Evolutionary conservation across 441 rosid genomes (phyloP).

Genomic region (Jatropha multifida): DNA sequence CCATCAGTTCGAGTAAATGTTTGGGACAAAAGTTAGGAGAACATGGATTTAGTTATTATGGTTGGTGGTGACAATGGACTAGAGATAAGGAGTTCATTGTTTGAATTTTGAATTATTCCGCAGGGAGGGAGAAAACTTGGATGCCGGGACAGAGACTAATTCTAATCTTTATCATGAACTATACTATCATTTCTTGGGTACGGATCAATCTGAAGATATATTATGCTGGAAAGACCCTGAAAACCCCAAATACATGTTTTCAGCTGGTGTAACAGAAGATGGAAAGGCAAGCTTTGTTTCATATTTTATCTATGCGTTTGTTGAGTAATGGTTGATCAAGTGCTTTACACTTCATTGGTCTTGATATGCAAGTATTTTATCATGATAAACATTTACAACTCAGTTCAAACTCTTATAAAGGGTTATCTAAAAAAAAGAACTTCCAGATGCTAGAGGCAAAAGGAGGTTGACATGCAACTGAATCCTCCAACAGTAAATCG

Average conservation of each 20-base stretch:
- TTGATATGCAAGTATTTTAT: background rate
- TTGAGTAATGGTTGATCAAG: background rate
- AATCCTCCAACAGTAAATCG: background rate
- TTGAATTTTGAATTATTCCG: slow-evolving; percentile 18
- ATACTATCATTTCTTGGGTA: slow-evolving; percentile 82
- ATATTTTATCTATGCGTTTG: background rate
- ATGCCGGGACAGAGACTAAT: slow-evolving; percentile 94
- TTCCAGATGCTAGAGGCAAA: background rate
- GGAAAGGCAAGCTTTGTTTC: slow-evolving; percentile 58
- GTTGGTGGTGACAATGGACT: background rate
- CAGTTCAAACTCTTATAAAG: background rate
- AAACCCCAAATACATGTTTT: slow-evolving; percentile 65
- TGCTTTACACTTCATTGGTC: background rate
- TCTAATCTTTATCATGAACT: slow-evolving; percentile 74
- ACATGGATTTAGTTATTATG: background rate
- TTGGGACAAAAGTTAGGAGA: background rate
- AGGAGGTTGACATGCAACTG: background rate
- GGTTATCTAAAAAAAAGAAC: background rate
- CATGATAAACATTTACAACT: background rate
- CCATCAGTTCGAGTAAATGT: background rate
- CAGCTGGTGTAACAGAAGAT: slow-evolving; percentile 65
- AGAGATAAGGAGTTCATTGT: background rate
- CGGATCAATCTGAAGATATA: slow-evolving; percentile 82
- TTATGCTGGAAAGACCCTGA: slow-evolving; percentile 89
- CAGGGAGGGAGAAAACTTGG: slow-evolving; percentile 77